A percentile compares a stretch with the other conserved stretches of the same genome.
These are phyloP conservation scores for Basidiobolus meristosporus DNA, from an alignment of 371 early-diverging fungal genomes.

Conservation along the genomic window DNA sequence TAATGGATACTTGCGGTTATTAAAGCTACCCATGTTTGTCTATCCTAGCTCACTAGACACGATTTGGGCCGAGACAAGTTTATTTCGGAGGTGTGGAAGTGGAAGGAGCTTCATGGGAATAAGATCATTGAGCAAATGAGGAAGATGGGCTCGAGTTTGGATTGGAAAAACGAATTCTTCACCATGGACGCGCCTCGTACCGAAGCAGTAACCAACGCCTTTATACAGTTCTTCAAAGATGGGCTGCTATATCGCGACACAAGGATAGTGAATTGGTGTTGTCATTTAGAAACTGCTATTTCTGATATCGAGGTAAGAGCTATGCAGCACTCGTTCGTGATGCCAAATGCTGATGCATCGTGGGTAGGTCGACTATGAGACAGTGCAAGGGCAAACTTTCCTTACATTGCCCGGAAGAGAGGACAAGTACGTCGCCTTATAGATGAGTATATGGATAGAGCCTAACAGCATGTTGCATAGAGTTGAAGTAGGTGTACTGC, in stretches of 20 bases:
- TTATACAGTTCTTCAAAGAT: conserved; percentile 66
- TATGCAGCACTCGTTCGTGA: neutral
- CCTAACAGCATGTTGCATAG: conserved; percentile 11
- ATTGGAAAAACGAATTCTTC: conserved; percentile 73
- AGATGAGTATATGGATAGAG: neutral
- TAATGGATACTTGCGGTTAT: too few relatives aligned
- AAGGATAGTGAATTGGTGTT: conserved; percentile 90
- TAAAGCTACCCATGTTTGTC: neutral
- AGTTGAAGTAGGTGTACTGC: conserved; percentile 63
- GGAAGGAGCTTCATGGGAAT: conserved; percentile 51
- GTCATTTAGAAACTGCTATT: conserved; percentile 79
- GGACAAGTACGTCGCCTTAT: conserved; percentile 33
- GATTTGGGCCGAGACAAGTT: conserved; percentile 71
- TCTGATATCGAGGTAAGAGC: conserved; percentile 78
- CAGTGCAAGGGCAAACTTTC: conserved; percentile 32
- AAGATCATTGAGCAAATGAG: conserved; percentile 29
- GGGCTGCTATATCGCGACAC: conserved; percentile 84
- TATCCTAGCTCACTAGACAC: conserved; percentile 17
- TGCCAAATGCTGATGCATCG: neutral
- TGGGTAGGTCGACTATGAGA: conserved; percentile 40
- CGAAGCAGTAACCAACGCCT: conserved; percentile 72
- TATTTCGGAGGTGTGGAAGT: conserved; percentile 67
- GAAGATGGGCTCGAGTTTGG: conserved; percentile 64
- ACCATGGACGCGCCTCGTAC: conserved; percentile 73
- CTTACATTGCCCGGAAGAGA: conserved; percentile 49